phyloP scores from a whole-genome alignment of 805 yeast genomes.

The Candida jianshihensis region DNA sequence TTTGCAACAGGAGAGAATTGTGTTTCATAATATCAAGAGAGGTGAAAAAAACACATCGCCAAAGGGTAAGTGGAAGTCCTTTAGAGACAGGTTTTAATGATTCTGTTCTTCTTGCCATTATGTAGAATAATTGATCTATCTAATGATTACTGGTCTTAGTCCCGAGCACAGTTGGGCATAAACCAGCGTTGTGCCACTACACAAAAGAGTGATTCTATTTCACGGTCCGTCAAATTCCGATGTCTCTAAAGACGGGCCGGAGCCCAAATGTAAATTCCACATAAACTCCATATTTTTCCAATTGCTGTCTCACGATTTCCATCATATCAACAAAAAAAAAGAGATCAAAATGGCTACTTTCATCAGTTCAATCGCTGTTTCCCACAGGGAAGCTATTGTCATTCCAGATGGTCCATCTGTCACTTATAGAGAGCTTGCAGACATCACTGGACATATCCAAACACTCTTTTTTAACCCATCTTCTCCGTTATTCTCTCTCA shows the following conservation, averaged over 20 bases:
- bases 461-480: slow-evolving; percentile 34
- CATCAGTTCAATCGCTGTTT: slow-evolving; percentile 28
- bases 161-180: no score
- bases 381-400: slow-evolving; percentile 35
- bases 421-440: slow-evolving; percentile 36
- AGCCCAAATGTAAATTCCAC: no score
- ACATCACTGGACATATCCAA: slow-evolving; percentile 42
- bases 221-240: no score
- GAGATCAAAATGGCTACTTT: slow-evolving; percentile 34
- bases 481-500: slow-evolving; percentile 33
- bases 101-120: no score
- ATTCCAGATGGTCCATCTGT: slow-evolving; percentile 43
- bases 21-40: slow-evolving; percentile 17
- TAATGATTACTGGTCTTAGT: no score
- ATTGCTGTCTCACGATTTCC: no score
- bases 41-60: no score
- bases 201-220: no score
- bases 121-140: no score
- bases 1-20: slow-evolving; percentile 18
- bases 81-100: neutral
- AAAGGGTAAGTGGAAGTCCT: neutral
- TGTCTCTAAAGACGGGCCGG: no score
- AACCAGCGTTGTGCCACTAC: no score
- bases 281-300: no score
- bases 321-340: neutral